Evolutionary conservation across 2,329 filamentous ascomycete species (phyloP).

Genomic region (Seiridium unicorne): DNA sequence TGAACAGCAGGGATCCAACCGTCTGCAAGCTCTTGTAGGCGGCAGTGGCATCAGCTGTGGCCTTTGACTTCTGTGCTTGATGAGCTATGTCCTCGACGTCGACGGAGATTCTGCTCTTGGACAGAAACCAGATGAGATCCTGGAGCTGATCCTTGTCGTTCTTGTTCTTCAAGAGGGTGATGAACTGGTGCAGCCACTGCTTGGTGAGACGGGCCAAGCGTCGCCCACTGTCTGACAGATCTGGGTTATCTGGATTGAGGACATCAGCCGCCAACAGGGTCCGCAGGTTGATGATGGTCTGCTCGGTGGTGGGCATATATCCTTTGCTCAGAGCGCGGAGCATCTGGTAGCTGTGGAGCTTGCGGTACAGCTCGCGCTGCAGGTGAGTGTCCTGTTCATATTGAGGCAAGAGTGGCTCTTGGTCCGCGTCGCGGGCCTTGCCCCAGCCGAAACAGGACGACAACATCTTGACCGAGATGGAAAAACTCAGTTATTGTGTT

Average conservation of each 20-base stretch:
- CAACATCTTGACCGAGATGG: constrained; percentile 29
- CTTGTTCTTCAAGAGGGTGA: constrained; percentile 79
- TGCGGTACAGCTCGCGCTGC: constrained; percentile 78
- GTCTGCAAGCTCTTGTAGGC: constrained; percentile 81
- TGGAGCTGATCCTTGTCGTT: constrained; percentile 84
- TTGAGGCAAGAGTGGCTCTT: constrained; percentile 76
- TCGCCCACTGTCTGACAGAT: constrained; percentile 76
- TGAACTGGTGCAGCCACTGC: constrained; percentile 75
- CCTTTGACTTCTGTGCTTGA: constrained; percentile 60
- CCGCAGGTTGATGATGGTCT: constrained; percentile 75
- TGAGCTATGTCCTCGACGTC: constrained; percentile 63
- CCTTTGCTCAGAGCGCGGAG: constrained; percentile 76
- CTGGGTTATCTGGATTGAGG: constrained; percentile 70
- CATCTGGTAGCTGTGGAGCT: constrained; percentile 94
- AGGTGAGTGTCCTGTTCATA: constrained; percentile 79
- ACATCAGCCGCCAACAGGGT: constrained; percentile 76
- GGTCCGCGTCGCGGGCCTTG: constrained; percentile 51
- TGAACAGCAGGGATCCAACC: constrained; percentile 78
- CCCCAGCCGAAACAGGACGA: constrained; percentile 65
- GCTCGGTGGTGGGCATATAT: constrained; percentile 90
- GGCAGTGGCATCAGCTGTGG: constrained; percentile 69
- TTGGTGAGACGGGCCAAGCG: constrained; percentile 70
- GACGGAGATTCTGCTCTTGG: constrained; percentile 69
- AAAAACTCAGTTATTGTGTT: neutral
- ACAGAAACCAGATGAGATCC: constrained; percentile 84